Base-by-base conservation (phyloP, 176 grass and related monocot species). In the Alopecurus myosuroides region DNA sequence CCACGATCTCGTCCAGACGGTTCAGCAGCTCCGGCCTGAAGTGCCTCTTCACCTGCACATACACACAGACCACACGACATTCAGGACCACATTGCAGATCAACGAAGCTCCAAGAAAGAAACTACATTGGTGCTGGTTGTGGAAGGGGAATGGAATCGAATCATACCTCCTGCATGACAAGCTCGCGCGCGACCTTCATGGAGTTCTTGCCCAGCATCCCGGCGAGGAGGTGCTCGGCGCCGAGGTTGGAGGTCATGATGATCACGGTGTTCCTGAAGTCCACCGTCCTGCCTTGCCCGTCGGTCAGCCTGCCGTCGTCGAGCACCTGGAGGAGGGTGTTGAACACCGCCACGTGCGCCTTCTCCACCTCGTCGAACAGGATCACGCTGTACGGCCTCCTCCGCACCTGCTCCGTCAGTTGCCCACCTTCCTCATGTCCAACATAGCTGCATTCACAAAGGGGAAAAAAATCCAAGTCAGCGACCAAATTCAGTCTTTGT, bases 221-320 rank as follows among this genome's bases (percentile, higher is more conserved):
- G 19, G 89, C 94, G 42, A 98, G 93, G 19, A 98, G 93, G 80
- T 95, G 91, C 81, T 98, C 91, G 19, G 96, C 96, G 23, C 96
- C 96, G n/a, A 98, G 91, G 87, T 98, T 98, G 11, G 96, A 98
- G 0, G 96, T 98, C 96, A 98, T 94, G 83, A 98, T 95, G 64
- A 98, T 95, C 22, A 98, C 96, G 1, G 96, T 92, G 89, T 98
- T 98, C 56, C 89, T 87, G 86, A 95, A 98, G 82, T 98, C 96
- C 45, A 98, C 96, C 0, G 89, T 98, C 51, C 96, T 66, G 50
- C 96, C 96, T 87, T 95, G 96, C 17, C 96, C 93, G 29, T 98
- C 96, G 0, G 96, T 98, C 13, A 98, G 77, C 78, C 96, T 88
- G 3, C 96, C 96, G 11, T 98, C 96, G 34, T 98, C 96, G 14